A percentile compares a stretch with the other conserved stretches of the same genome.
Conservation (phyloP, 2,329 filamentous ascomycete genomes). For the Exophiala xenobiotica region DNA sequence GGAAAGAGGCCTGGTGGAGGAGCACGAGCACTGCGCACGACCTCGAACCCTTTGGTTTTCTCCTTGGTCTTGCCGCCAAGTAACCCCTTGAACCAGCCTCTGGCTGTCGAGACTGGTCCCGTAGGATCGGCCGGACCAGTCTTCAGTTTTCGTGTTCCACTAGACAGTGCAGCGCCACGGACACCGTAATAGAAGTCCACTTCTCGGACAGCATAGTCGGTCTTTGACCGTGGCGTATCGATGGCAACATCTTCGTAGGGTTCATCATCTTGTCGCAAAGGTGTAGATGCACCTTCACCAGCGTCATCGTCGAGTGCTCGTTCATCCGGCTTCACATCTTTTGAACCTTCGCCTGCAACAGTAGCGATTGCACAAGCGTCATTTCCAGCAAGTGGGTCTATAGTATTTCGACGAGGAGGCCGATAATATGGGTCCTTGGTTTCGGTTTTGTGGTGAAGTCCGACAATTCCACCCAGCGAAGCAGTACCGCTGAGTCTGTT, state of each 20-base stretch:
- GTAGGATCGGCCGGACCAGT: constrained; percentile 95
- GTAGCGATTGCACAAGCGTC: constrained; percentile 44
- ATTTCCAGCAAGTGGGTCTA: constrained; percentile 49
- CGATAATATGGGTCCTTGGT: constrained; percentile 81
- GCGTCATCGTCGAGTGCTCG: constrained; percentile 51
- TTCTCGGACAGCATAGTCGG: constrained; percentile 80
- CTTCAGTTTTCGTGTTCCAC: constrained; percentile 79
- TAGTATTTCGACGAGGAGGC: constrained; percentile 69
- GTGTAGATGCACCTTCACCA: constrained; percentile 34
- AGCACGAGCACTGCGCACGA: constrained; percentile 85
- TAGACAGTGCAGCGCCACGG: constrained; percentile 81
- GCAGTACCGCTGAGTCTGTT: constrained; percentile 46
- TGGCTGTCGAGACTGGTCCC: constrained; percentile 82
- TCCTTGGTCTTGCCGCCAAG: constrained; percentile 87
- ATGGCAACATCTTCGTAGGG: constrained; percentile 39
- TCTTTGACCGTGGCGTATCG: constrained; percentile 50
- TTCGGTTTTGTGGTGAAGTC: constrained; percentile 50
- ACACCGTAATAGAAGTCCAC: constrained; percentile 97
- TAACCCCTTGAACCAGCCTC: constrained; percentile 80
- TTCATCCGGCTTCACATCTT: constrained; percentile 32
- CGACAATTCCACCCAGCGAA: constrained; percentile 45
- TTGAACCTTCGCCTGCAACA: constrained; percentile 46
- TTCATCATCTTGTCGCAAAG: constrained; percentile 36
- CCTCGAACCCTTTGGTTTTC: constrained; percentile 94
- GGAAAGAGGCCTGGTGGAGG: constrained; percentile 68